These are phyloP conservation scores for Clitopilus hobsonii DNA, from an alignment of 768 basidiomycete genomes.

Conservation along the genomic window DNA sequence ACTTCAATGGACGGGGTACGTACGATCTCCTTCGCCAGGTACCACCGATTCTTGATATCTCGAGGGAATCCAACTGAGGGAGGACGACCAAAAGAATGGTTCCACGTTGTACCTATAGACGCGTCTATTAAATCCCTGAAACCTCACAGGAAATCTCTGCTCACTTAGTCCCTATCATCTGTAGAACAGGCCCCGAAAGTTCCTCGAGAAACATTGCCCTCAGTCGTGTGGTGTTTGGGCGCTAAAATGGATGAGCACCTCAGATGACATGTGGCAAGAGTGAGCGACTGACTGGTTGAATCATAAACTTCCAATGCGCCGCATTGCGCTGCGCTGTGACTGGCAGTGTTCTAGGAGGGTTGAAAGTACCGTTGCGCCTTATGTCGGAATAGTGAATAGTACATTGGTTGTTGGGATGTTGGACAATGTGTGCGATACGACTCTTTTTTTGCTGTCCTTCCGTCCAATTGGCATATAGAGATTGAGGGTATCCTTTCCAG, in stretches of 20 bases:
- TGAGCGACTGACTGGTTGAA: slow-evolving; percentile 22
- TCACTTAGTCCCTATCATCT: slow-evolving; percentile 49
- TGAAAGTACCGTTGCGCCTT: slow-evolving; percentile 28
- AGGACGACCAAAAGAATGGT: slow-evolving; percentile 63
- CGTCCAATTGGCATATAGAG: slow-evolving; percentile 55
- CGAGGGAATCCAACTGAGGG: slow-evolving; percentile 56
- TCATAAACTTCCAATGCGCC: slow-evolving; percentile 28
- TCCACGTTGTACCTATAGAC: slow-evolving; percentile 43
- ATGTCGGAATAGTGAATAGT: slow-evolving; percentile 37
- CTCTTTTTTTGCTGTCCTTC: slow-evolving; percentile 35
- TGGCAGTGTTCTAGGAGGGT: background rate
- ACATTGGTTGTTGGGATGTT: slow-evolving; percentile 14
- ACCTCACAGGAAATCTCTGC: background rate
- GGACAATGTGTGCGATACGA: slow-evolving; percentile 26
- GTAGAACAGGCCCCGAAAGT: slow-evolving; percentile 43
- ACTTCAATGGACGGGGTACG: slow-evolving; percentile 10
- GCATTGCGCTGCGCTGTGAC: slow-evolving; percentile 11
- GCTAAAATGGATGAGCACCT: slow-evolving; percentile 7
- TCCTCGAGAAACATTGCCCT: slow-evolving; percentile 48
- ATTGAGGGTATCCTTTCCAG: slow-evolving; percentile 44
- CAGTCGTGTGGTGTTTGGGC: slow-evolving; percentile 31
- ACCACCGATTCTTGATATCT: slow-evolving; percentile 45
- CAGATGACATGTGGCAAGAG: background rate
- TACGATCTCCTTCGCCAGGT: slow-evolving; percentile 32
- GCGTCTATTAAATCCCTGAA: background rate